phyloP scores from a whole-genome alignment of 306 rosid species.

The Arachis stenosperma region DNA sequence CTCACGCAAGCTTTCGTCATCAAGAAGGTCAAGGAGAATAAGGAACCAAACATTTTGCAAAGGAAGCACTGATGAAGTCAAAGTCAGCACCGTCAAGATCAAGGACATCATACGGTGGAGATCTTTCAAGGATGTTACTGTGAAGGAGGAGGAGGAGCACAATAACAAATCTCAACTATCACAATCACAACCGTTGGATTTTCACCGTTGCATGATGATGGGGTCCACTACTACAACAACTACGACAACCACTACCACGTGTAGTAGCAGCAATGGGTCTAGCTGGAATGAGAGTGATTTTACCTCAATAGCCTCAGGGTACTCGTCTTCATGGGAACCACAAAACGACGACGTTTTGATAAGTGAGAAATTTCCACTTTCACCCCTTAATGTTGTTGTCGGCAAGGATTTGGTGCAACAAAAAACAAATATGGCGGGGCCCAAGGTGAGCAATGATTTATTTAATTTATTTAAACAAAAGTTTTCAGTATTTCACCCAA shows the following conservation, averaged over 20 bases:
- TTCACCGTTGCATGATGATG: background rate
- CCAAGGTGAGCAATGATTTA: constrained; percentile 57
- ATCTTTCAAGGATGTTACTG: constrained; percentile 63
- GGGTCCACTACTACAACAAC: constrained; percentile 35
- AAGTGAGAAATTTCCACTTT: constrained; percentile 38
- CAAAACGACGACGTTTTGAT: constrained; percentile 42
- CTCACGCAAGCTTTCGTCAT: constrained; percentile 54
- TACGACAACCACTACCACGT: constrained; percentile 36
- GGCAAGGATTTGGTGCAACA: constrained; percentile 47
- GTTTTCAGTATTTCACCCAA: too few species aligned
- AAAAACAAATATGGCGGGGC: constrained; percentile 16
- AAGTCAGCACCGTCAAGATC: constrained; percentile 48
- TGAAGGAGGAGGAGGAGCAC: constrained; percentile 54
- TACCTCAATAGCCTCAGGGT: constrained; percentile 50
- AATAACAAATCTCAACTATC: background rate
- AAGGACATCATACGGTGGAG: constrained; percentile 86
- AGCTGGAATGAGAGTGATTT: constrained; percentile 91
- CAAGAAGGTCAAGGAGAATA: background rate
- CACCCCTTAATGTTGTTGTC: constrained; percentile 51
- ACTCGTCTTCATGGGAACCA: constrained; percentile 47
- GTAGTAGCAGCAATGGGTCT: constrained; percentile 53
- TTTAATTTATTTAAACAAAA: background rate
- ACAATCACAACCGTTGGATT: constrained; percentile 40
- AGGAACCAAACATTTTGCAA: constrained; percentile 8
- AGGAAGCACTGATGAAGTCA: constrained; percentile 20